These are phyloP conservation scores for Cucurbita maxima DNA, from an alignment of 306 rosid species.

Conservation along the genomic window DNA sequence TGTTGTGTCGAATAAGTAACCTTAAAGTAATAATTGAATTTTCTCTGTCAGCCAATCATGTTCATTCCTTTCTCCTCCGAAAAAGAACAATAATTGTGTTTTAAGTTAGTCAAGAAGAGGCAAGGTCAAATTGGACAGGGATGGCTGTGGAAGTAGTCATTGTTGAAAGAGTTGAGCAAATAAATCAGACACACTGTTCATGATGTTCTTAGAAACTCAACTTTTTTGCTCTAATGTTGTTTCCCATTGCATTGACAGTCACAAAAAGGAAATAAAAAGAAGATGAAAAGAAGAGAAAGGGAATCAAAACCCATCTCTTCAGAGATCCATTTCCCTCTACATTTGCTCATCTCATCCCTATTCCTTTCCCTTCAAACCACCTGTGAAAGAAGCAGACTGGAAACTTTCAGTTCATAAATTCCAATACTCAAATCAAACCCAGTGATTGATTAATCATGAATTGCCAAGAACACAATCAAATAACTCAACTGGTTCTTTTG, in stretches of 20 bases:
- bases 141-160: not conserved
- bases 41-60: not conserved
- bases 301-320: slow-evolving; percentile 12
- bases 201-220: not conserved
- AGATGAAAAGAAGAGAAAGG: slow-evolving; percentile 6
- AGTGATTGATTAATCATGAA: not conserved
- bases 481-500: slow-evolving; percentile 43
- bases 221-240: slow-evolving; percentile 9
- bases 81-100: not conserved
- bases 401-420: not conserved
- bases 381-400: slow-evolving; percentile 26
- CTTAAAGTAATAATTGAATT: not conserved
- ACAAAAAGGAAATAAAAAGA: not conserved
- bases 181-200: slow-evolving; percentile 4
- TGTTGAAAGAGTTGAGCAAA: slow-evolving; percentile 2
- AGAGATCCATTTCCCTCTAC: slow-evolving; percentile 36
- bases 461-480: not conserved
- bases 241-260: slow-evolving; percentile 45
- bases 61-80: not conserved
- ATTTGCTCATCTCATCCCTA: slow-evolving; percentile 25
- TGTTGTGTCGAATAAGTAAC: not conserved
- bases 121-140: not conserved
- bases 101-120: not conserved
- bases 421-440: not conserved
- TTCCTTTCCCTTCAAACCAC: slow-evolving; percentile 46